A percentile compares a stretch with the other conserved stretches of the same genome.
phyloP scores from a whole-genome alignment of 2,329 filamentous ascomycete species.

The Lasiodiplodia theobromae region DNA sequence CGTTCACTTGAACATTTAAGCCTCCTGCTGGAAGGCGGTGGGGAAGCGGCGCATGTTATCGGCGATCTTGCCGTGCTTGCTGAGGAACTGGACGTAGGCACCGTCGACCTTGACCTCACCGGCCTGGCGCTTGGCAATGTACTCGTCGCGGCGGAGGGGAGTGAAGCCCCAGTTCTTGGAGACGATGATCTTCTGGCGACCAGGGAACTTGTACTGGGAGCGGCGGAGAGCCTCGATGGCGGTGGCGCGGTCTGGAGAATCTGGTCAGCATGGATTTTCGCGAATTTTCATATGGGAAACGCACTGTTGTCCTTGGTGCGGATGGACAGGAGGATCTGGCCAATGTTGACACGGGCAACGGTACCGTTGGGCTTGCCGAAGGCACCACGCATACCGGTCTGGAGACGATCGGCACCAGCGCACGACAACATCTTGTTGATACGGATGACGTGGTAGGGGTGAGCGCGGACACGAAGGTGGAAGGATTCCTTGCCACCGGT shows the following conservation, averaged over 20 bases:
- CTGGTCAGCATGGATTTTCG: background rate
- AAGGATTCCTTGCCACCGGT: conserved; percentile 74
- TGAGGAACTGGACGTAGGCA: conserved; percentile 99
- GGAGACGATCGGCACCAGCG: conserved; percentile 99
- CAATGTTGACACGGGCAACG: conserved; percentile 99
- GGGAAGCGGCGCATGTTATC: conserved; percentile 95
- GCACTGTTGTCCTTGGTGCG: conserved; percentile 85
- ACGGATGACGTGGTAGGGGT: conserved; percentile 99
- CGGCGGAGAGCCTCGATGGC: conserved; percentile 99
- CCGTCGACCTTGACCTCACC: conserved; percentile 96
- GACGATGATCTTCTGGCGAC: conserved; percentile 99
- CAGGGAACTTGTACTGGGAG: conserved; percentile 99
- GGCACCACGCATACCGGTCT: conserved; percentile 99
- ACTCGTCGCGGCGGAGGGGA: conserved; percentile 95
- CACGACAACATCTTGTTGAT: conserved; percentile 99
- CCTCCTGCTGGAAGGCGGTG: conserved; percentile 73
- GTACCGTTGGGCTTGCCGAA: conserved; percentile 99
- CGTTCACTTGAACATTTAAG: conserved; percentile 36
- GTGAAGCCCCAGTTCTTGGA: conserved; percentile 99
- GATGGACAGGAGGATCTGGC: conserved; percentile 97
- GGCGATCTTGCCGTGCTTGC: conserved; percentile 86
- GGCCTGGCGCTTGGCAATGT: conserved; percentile 91
- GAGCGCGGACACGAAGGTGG: conserved; percentile 79
- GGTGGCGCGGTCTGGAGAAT: conserved; percentile 71
- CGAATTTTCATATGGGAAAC: background rate